phyloP scores from a whole-genome alignment of 768 basidiomycete species.

The Hypsizygus marmoreus region DNA sequence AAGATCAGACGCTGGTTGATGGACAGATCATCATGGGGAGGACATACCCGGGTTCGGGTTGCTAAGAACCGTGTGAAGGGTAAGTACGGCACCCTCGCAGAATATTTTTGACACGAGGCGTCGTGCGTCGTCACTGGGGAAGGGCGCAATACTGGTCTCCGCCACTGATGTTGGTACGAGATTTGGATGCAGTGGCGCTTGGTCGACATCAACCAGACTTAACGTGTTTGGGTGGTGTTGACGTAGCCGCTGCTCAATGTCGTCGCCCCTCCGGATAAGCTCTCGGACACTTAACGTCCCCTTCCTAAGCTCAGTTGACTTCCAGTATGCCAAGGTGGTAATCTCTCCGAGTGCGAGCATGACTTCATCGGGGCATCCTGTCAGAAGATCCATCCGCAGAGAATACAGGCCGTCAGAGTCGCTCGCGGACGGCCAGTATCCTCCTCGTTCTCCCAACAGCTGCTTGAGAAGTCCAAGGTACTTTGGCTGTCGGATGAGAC shows the following conservation, averaged over 20 bases:
- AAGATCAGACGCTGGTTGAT: constrained; percentile 7
- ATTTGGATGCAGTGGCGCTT: constrained; percentile 42
- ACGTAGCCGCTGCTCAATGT: constrained; percentile 66
- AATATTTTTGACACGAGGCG: constrained; percentile 56
- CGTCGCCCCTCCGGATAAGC: constrained; percentile 70
- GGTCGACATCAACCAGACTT: constrained; percentile 33
- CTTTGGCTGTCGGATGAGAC: constrained; percentile 59
- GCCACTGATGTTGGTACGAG: constrained; percentile 30
- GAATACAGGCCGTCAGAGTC: constrained; percentile 37
- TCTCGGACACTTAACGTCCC: constrained; percentile 74
- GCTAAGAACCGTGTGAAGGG: constrained; percentile 71
- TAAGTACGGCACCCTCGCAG: constrained; percentile 65
- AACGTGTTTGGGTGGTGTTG: constrained; percentile 37
- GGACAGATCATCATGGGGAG: constrained; percentile 2
- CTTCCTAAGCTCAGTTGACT: constrained; percentile 59
- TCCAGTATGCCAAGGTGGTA: constrained; percentile 77
- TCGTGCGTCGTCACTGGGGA: constrained; percentile 47
- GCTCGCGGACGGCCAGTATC: constrained; percentile 45
- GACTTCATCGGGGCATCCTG: constrained; percentile 79
- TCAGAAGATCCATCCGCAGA: constrained; percentile 66
- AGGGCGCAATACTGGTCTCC: constrained; percentile 31
- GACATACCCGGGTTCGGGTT: constrained; percentile 67
- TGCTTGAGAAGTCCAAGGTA: constrained; percentile 68
- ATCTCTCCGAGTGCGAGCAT: constrained; percentile 76
- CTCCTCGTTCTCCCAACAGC: constrained; percentile 55